These are phyloP conservation scores for Solanum sitiens DNA, from an alignment of 257 asterid genomes.

Conservation along the genomic window DNA sequence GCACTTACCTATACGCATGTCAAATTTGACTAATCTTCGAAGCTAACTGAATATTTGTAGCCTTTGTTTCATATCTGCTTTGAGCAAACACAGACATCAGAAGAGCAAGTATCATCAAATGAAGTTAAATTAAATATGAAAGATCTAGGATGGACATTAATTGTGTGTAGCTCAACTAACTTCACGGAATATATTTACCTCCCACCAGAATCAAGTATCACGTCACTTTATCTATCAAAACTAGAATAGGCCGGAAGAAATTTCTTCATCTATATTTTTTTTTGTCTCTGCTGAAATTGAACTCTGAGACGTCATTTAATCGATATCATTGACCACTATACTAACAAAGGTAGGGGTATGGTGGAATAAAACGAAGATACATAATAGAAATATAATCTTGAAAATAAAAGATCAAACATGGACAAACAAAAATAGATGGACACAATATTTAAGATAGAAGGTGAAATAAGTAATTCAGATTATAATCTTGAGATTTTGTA, in stretches of 20 bases:
- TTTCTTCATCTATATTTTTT: not conserved
- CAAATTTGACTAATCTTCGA: not conserved
- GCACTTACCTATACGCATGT: no score
- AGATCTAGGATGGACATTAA: not conserved
- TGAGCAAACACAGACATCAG: no score
- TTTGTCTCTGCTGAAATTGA: not conserved
- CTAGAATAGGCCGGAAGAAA: not conserved
- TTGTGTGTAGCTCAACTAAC: not conserved
- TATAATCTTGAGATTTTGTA: no score
- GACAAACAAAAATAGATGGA: no score
- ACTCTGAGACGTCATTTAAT: no score
- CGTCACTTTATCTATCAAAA: not conserved
- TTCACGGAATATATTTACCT: not conserved
- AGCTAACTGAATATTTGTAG: not conserved
- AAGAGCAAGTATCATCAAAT: no score
- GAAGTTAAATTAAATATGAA: not conserved
- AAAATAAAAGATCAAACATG: no score
- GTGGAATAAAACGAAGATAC: no score
- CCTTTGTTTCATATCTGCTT: not conserved
- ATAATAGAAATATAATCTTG: no score
- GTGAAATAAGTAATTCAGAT: no score
- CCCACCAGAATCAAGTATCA: not conserved
- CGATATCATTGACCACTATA: no score
- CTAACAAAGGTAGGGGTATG: no score
- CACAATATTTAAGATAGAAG: fast-evolving